A percentile compares a stretch with the other conserved stretches of the same genome.
These are phyloP conservation scores for Geotrichum klebahnii DNA, from an alignment of 1,139 yeast species.

Conservation along the genomic window DNA sequence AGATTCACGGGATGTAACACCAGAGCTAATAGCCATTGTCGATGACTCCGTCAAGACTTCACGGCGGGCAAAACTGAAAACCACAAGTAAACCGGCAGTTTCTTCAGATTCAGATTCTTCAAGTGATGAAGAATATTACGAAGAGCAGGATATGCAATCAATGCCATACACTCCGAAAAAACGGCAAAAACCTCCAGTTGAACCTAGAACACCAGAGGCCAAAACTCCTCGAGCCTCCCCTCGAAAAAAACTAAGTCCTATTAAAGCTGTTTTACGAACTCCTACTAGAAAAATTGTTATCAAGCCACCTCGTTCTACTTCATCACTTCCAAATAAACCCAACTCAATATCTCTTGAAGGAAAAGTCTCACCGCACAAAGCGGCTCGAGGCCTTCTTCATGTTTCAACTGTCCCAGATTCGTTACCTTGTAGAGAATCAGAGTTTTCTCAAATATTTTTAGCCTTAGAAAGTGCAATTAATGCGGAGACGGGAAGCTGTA, in stretches of 20 bases:
- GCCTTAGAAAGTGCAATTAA: background rate
- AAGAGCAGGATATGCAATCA: constrained; percentile 3
- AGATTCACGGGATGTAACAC: background rate
- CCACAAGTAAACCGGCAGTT: too few relatives aligned
- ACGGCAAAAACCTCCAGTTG: background rate
- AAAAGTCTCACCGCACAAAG: constrained; percentile 9
- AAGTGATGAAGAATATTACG: background rate
- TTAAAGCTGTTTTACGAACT: constrained; percentile 18
- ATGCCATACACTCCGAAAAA: constrained; percentile 17
- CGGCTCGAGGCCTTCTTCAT: constrained; percentile 58
- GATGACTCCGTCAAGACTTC: too few relatives aligned
- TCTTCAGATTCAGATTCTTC: too few relatives aligned
- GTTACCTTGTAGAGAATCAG: background rate
- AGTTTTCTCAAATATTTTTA: background rate
- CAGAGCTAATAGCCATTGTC: too few relatives aligned
- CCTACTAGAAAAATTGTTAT: constrained; percentile 17
- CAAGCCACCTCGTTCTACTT: constrained; percentile 16
- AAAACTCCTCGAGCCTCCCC: constrained; percentile 12
- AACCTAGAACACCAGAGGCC: constrained; percentile 4
- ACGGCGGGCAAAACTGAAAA: too few relatives aligned
- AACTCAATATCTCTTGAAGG: background rate
- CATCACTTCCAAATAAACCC: constrained; percentile 1
- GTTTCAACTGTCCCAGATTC: constrained; percentile 41
- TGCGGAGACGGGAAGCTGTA: background rate
- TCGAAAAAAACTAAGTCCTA: constrained; percentile 13